Evolutionary conservation across 73 alveolate species (phyloP).

Genomic region (Durusdinium trenchii): DNA sequence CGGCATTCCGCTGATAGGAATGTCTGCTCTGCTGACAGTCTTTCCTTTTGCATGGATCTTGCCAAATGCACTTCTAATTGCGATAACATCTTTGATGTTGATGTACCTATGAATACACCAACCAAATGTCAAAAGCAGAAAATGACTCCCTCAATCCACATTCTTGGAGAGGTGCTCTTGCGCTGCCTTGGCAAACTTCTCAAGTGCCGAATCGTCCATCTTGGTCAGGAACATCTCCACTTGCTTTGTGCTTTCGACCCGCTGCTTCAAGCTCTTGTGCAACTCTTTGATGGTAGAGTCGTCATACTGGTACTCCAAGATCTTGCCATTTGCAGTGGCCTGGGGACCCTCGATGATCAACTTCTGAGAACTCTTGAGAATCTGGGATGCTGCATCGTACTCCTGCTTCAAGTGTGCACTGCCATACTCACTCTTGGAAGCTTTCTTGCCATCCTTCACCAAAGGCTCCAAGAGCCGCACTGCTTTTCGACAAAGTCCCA

Average conservation of each 20-base stretch:
- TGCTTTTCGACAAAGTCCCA: neutral
- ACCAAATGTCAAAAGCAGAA: neutral
- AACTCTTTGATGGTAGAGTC: neutral
- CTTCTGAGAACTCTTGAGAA: neutral
- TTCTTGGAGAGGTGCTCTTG: neutral
- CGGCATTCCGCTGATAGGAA: no score
- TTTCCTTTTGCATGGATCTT: no score
- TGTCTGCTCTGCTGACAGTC: no score
- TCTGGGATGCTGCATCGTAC: neutral
- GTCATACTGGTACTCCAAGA: neutral
- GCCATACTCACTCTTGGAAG: neutral
- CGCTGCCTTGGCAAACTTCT: constrained; percentile 2
- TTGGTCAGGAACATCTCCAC: neutral
- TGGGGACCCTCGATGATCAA: neutral
- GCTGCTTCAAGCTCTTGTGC: neutral
- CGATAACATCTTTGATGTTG: no score
- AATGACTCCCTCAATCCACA: neutral
- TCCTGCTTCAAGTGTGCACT: neutral
- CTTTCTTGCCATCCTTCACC: constrained; percentile 13
- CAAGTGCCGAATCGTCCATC: neutral
- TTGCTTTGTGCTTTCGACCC: neutral
- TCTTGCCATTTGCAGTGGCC: neutral
- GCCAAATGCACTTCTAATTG: no score
- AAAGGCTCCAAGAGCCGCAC: neutral
- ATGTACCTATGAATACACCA: neutral